A percentile compares a stretch with the other conserved stretches of the same genome.
These are phyloP conservation scores for Hypoxylon crocopeplum DNA, from an alignment of 495 filamentous ascomycete species.

Conservation along the genomic window DNA sequence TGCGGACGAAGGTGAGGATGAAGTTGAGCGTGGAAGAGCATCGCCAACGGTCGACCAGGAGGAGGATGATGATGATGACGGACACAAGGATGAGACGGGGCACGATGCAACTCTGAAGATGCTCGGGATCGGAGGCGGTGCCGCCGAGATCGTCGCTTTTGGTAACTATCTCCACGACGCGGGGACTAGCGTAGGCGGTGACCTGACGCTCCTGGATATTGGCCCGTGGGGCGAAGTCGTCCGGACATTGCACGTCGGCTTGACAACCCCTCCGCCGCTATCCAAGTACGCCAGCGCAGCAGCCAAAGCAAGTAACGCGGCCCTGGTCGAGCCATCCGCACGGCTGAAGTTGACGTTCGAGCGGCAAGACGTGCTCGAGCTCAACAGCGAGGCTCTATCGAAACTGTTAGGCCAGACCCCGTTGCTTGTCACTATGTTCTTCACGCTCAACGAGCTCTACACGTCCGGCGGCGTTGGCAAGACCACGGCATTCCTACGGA, in stretches of 20 bases:
- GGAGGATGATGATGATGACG: conserved; percentile 1
- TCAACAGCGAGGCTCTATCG: conserved; percentile 50
- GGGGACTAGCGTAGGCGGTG: conserved; percentile 13
- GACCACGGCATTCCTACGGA: conserved; percentile 76
- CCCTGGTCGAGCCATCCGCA: conserved; percentile 46
- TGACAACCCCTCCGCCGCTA: conserved; percentile 55
- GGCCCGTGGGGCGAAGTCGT: conserved; percentile 76
- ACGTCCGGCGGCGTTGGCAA: conserved; percentile 69
- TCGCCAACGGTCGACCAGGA: conserved; percentile 18
- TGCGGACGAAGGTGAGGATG: conserved; percentile 1
- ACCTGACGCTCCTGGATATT: conserved; percentile 76
- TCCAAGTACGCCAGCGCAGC: conserved; percentile 64
- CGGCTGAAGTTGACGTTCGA: conserved; percentile 58
- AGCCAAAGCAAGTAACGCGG: conserved; percentile 50
- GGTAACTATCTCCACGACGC: conserved; percentile 60
- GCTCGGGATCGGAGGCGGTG: conserved; percentile 83
- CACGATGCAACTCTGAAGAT: conserved; percentile 44
- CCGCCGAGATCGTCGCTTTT: conserved; percentile 82
- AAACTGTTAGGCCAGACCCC: conserved; percentile 46
- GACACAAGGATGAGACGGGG: background rate
- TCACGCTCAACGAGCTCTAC: conserved; percentile 98
- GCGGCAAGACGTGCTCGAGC: conserved; percentile 67
- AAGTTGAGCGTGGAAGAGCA: conserved; percentile 15
- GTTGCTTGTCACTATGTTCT: conserved; percentile 79
- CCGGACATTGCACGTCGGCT: conserved; percentile 52